Base-by-base conservation (phyloP, 768 basidiomycete genomes). In the Podaxis sp. region DNA sequence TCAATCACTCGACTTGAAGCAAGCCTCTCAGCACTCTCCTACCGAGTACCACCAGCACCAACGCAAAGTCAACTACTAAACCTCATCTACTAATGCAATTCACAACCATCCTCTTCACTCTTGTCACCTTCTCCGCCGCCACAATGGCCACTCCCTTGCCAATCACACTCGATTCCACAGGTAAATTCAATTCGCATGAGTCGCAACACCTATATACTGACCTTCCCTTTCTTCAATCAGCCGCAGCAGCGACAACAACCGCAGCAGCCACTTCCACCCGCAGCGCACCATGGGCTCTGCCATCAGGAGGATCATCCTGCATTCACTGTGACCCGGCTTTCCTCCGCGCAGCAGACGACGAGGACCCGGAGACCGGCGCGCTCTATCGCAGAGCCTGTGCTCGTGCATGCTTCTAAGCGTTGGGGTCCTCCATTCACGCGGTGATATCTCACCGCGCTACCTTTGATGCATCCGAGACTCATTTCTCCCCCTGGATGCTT, bases 241-340 rank as follows among this genome's bases (percentile, higher is more conserved):
- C 41, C n/a, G 41, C 37, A 56, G 38, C 54, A 22, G 36, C 24
- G 20, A 40, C 38, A 12, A 40, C n/a, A 13, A 56, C 38, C 8
- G 24, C 54, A 26, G 15, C 54, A n/a, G n/a, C 44, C 7, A 20
- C 44, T 6, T 17, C 44, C 1, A 46, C n/a, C 20, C 2, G n/a
- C n/a, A 20, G 44, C 22, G 4, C 54, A 22, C 54, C 36, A 4
- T 56, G 54, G 54, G 54, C 54, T 13, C 37, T 56, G 6, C 54
- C 54, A 4, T 13, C 53, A 22, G 53, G 33, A 22, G 37, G 20
- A 3, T 28, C 20, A 11, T 12, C 54, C 54, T 26, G 54, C 10
- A 37, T 56, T 12, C 54, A 56, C 8, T 56, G 54, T 15, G 54
- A 56, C 54, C 54, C 54, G n/a, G 54, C 54, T 5, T 56, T 56